These are phyloP conservation scores for Pseudopyrenochaeta lycopersici DNA, from an alignment of 2,329 filamentous ascomycete species.

Conservation along the genomic window DNA sequence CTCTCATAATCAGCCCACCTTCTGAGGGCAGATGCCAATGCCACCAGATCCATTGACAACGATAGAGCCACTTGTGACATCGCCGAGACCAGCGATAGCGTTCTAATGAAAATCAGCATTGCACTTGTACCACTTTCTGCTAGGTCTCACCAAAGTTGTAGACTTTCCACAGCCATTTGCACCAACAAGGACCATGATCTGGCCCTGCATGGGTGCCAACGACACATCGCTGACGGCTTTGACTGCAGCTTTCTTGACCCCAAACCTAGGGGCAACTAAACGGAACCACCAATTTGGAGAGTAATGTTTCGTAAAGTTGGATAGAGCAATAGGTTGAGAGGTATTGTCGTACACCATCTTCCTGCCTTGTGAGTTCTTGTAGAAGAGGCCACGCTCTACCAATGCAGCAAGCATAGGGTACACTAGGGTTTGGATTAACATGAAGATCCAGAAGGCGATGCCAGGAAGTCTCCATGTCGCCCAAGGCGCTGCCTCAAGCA, in stretches of 20 bases:
- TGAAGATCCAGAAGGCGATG: constrained; percentile 77
- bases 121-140: background rate
- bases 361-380: constrained; percentile 66
- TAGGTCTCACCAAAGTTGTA: constrained; percentile 63
- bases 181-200: constrained; percentile 84
- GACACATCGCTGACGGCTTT: constrained; percentile 76
- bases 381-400: constrained; percentile 75
- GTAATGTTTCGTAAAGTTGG: constrained; percentile 79
- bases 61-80: constrained; percentile 76
- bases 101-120: constrained; percentile 53
- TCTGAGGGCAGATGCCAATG: constrained; percentile 82
- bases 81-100: constrained; percentile 81
- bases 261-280: constrained; percentile 51
- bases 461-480: constrained; percentile 70
- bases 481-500: constrained; percentile 67
- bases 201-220: constrained; percentile 73
- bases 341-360: constrained; percentile 51
- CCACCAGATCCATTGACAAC: constrained; percentile 77
- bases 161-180: constrained; percentile 89
- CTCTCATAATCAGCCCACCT: background rate
- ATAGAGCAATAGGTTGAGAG: constrained; percentile 69
- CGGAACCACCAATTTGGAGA: constrained; percentile 67
- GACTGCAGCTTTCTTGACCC: constrained; percentile 65
- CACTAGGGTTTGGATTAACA: constrained; percentile 76
- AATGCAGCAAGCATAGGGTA: constrained; percentile 78